Conservation (phyloP, 2,329 filamentous ascomycete species). For the Sarocladiaceae sp. region DNA sequence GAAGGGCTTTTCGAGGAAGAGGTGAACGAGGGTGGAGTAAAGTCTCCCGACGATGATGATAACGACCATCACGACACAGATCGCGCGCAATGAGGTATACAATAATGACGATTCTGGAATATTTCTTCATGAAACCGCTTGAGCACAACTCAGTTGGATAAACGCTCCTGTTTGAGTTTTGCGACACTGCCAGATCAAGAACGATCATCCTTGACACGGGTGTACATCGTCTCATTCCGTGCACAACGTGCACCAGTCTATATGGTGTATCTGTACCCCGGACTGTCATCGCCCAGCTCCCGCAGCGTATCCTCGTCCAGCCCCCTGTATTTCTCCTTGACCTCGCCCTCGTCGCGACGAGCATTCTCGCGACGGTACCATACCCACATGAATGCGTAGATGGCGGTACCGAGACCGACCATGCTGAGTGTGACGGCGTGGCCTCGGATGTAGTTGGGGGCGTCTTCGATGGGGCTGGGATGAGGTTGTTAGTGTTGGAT, state of each 20-base stretch:
- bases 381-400: conserved; percentile 50
- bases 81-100: no score
- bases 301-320: conserved; percentile 41
- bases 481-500: conserved; percentile 12
- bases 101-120: no score
- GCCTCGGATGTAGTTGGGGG: conserved; percentile 53
- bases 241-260: conserved; percentile 17
- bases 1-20: conserved; percentile 10
- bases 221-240: no score
- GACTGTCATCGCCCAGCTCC: conserved; percentile 47
- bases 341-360: conserved; percentile 30
- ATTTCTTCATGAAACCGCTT: no score
- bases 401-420: conserved; percentile 45
- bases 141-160: no score
- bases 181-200: no score
- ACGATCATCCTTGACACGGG: no score
- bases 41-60: no score
- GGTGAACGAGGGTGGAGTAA: neutral
- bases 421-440: conserved; percentile 56
- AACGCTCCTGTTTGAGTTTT: no score
- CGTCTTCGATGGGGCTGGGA: conserved; percentile 36
- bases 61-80: no score
- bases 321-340: conserved; percentile 29
- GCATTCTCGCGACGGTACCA: conserved; percentile 44
- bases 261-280: conserved; percentile 40